Conservation (phyloP, 257 asterid genomes). For the Oldenlandia corymbosa region DNA sequence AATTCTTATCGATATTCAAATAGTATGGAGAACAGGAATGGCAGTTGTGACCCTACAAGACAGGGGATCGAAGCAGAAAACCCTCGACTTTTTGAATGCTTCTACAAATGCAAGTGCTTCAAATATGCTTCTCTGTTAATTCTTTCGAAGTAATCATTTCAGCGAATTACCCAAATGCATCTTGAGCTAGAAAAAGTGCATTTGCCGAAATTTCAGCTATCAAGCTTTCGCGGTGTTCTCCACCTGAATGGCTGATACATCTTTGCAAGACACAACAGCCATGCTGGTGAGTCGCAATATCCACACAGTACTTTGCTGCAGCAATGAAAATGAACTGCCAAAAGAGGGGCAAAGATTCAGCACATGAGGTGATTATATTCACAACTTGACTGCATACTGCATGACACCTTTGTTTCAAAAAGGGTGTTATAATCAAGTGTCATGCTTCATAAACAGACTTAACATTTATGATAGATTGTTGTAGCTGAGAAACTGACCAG, state of each 20-base stretch:
- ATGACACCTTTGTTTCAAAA: neutral
- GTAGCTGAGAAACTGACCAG: neutral
- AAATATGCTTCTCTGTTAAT: too few species aligned
- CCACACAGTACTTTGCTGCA: slow-evolving; percentile 81
- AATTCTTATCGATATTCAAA: too few species aligned
- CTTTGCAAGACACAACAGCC: slow-evolving; percentile 96
- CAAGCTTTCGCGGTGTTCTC: slow-evolving; percentile 60
- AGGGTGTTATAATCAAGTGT: neutral
- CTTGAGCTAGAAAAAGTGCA: slow-evolving; percentile 82
- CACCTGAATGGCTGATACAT: slow-evolving; percentile 68
- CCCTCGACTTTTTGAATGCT: neutral
- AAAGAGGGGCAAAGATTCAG: slow-evolving; percentile 7
- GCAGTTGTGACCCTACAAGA: too few species aligned
- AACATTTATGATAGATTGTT: neutral
- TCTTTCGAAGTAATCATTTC: too few species aligned
- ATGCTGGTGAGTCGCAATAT: slow-evolving; percentile 87
- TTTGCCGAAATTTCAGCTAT: slow-evolving; percentile 62
- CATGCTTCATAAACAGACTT: neutral
- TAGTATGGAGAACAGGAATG: neutral
- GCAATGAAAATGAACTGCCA: slow-evolving; percentile 84
- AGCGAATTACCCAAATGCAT: slow-evolving; percentile 71
- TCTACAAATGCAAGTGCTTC: neutral
- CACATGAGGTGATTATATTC: neutral
- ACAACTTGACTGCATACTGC: neutral
- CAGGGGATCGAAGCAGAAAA: neutral